Evolutionary conservation across 2,329 filamentous ascomycete species (phyloP), one percentile per base, ranked within the genome.

Genomic region (Fusarium buharicum): DNA sequence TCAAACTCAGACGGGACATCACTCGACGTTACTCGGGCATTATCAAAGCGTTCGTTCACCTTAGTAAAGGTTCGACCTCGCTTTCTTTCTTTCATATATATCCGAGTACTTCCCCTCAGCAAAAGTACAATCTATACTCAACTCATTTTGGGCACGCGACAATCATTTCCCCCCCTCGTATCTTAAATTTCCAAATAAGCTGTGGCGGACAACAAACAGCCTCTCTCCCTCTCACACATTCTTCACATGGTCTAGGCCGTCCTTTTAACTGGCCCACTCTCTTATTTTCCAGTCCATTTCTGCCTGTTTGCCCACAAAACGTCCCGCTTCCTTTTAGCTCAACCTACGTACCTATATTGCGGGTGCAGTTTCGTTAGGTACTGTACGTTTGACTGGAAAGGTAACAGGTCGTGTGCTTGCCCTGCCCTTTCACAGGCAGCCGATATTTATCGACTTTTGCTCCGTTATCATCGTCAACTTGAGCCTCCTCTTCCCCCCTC

Each of bases 341-440:
- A 45, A 45, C 40, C 46, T 58, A 59, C 38, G 22, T 59, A 41
- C 50, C 34, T 44, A 40, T 62, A n/a, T n/a, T n/a, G n/a, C n/a
- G n/a, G n/a, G n/a, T n/a, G n/a, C n/a, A n/a, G n/a, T n/a, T n/a
- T n/a, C n/a, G n/a, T n/a, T n/a, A n/a, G n/a, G n/a, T n/a, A n/a
- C n/a, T n/a, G n/a, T n/a, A n/a, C n/a, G n/a, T 54, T 53, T 36
- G 57, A 70, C 73, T 64, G 68, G 71, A 75, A 74, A 60, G 75
- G 75, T 57, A 77, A 76, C 59, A 74, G 74, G 73, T 77, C 75
- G 76, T 76, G 75, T 77, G 75, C 74, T 66, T 71, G 53, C 40
- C 50, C 61, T n/a, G 38, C 41, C n/a, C 16, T 43, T n/a, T 46
- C 41, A 18, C 44, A 37, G 31, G n/a, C n/a, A n/a, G n/a, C n/a